Evolutionary conservation across 2,329 filamentous ascomycete genomes (phyloP), one percentile per base, ranked within the genome.

Genomic region (Pestalotiopsis sp.): DNA sequence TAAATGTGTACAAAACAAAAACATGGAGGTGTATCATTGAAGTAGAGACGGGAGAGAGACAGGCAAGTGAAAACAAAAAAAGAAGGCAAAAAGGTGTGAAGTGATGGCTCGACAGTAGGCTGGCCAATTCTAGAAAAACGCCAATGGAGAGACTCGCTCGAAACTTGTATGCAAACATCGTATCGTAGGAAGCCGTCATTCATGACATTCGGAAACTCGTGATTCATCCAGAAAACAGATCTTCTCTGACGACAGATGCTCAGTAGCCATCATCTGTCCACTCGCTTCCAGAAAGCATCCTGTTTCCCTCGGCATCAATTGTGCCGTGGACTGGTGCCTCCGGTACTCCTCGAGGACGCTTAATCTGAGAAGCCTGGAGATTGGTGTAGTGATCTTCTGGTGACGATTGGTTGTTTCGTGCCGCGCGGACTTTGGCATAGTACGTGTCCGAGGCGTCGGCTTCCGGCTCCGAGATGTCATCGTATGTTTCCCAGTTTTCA

Each of bases 401-500:
- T 25, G 82, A 84, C 69, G 88, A 85, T 60, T 91, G 87, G 81
- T 94, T 95, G 73, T 86, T 86, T 45, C 89, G 87, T 5, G 91
- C 87, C 25, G 91, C 90, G 68, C 91, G 88, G 66, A 95, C 83
- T 79, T 93, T 94, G 72, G 93, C 92, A 76, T 93, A 93, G 79
- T 97, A 97, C 11, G 89, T 86, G 70, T 96, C 93, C 3, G 90
- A 91, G 0, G 88, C 88, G 77, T 97, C 94, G 27, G 87, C 85
- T 74, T 94, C 92, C 0, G 91, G 89, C 75, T 94, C 91, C 70
- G 92, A 94, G 72, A 87, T 90, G 78, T 97, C 93, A 74, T 96
- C 95, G 75, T 96, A 98, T 11, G 95, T 97, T 81, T 98, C 95
- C 95, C 95, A 98, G 79, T 98, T 98, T 81, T 98, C 95, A 3